Evolutionary conservation across 2,329 filamentous ascomycete genomes (phyloP).

Genomic region (Verticillium nonalfalfae): DNA sequence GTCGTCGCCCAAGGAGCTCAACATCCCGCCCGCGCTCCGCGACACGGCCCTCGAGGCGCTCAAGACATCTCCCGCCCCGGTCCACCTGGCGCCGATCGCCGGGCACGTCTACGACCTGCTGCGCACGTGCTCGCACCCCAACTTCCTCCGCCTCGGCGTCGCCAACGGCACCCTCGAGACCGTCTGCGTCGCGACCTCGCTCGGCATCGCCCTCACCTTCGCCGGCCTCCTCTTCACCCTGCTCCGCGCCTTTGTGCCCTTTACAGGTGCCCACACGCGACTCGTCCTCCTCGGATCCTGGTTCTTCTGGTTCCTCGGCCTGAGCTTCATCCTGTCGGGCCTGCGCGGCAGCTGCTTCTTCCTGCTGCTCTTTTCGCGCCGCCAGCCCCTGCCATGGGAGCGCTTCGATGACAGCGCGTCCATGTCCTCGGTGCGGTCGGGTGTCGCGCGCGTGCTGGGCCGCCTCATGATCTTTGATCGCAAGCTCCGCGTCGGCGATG

Average conservation of each 20-base stretch:
- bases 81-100: slow-evolving; percentile 32
- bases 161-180: slow-evolving; percentile 45
- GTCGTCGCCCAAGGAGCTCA: slow-evolving; percentile 37
- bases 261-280: slow-evolving; percentile 28
- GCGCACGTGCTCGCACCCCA: slow-evolving; percentile 40
- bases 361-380: slow-evolving; percentile 35
- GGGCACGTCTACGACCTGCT: slow-evolving; percentile 40
- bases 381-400: slow-evolving; percentile 41
- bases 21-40: slow-evolving; percentile 36
- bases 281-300: slow-evolving; percentile 35
- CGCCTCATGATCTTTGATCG: slow-evolving; percentile 41
- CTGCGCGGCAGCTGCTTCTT: slow-evolving; percentile 41
- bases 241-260: slow-evolving; percentile 30
- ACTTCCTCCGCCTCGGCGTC: slow-evolving; percentile 47
- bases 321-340: slow-evolving; percentile 35
- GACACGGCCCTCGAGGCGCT: slow-evolving; percentile 28
- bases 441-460: slow-evolving; percentile 22
- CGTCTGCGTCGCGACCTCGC: slow-evolving; percentile 35
- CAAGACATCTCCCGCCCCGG: slow-evolving; percentile 24
- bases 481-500: slow-evolving; percentile 37
- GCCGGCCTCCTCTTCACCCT: slow-evolving; percentile 32
- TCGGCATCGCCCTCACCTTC: slow-evolving; percentile 32
- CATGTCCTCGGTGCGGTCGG: slow-evolving; percentile 14
- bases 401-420: slow-evolving; percentile 31
- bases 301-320: slow-evolving; percentile 38